Conservation (phyloP, 202 grass and related monocot genomes). For the Carex arenaria region DNA sequence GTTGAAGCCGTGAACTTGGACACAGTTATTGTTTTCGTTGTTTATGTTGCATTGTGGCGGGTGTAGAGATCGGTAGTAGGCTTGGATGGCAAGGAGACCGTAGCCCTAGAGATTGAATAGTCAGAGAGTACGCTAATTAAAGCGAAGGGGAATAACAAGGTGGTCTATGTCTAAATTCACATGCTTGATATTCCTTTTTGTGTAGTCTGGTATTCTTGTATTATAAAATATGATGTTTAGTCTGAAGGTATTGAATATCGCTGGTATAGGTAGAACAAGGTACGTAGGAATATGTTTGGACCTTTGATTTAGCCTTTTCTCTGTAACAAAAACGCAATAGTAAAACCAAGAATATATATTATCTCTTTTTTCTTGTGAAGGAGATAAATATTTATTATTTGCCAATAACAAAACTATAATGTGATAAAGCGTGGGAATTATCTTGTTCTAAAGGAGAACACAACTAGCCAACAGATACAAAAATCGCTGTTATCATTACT, state of each 20-base stretch:
- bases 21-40: constrained; percentile 21
- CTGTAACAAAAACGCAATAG: not conserved
- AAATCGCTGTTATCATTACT: no score
- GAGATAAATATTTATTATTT: no score
- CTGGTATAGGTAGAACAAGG: not conserved
- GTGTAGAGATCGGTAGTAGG: constrained; percentile 43
- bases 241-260: not conserved
- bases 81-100: constrained; percentile 54
- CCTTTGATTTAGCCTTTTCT: not conserved
- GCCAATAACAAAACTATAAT: no score
- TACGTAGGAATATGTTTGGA: not conserved
- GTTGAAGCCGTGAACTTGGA: constrained; percentile 33
- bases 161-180: no score
- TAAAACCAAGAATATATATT: not conserved
- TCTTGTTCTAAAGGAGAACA: no score
- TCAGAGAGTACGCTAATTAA: not conserved
- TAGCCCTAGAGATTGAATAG: constrained; percentile 35
- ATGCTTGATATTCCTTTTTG: no score
- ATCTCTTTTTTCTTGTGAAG: not conserved
- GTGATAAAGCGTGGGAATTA: no score
- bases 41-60: constrained; percentile 40
- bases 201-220: no score
- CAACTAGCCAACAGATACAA: no score
- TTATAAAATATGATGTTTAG: not conserved
- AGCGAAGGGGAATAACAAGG: not conserved